Evolutionary conservation across 176 grass and related monocot genomes (phyloP), one percentile per base, ranked within the genome.

Genomic region (Phragmites australis): DNA sequence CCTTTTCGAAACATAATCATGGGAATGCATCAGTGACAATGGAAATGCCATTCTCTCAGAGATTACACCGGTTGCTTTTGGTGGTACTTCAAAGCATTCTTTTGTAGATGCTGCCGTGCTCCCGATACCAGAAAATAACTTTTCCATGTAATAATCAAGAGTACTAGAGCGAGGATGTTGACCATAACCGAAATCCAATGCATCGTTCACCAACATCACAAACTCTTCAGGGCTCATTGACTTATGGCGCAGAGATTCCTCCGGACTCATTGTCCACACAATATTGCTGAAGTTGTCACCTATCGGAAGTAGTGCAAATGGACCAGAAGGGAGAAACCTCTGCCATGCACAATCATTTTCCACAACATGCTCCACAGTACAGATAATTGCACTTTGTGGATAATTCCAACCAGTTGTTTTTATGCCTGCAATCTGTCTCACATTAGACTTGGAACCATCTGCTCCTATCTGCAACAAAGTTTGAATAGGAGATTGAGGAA

Each of bases 181-280:
- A 41, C 96, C 88, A 23, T 93, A 89, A 61, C 96, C 92, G 84
- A 83, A 77, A 91, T 98, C 84, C 79, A 98, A 68, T 32, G 92
- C 92, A 45, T 79, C 79, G 81, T 98, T 98, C 70, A 95, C 88
- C 16, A 90, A 83, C 45, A 84, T 89, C 74, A 98, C 15, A 80
- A 98, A 98, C 47, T 95, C 86, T 85, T 94, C 86, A 30, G 78
- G 13, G 66, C 77, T 92, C 86, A 94, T 94, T 46, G 75, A 87
- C 70, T 93, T 94, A 54, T 93, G 96, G 46, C 39, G 81, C 0
- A 31, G 68, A 67, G 96, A 80, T 40, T 93, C 90, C 59, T 91
- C 88, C 37, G 92, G 86, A 67, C 78, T 86, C 96, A 98, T 98
- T 90, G 96, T 98, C 96, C 96, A 98, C 34, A 98, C 96, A 83